A percentile compares a stretch with the other conserved stretches of the same genome.
phyloP scores from a whole-genome alignment of 257 asterid genomes.

The Solanum tarijense region DNA sequence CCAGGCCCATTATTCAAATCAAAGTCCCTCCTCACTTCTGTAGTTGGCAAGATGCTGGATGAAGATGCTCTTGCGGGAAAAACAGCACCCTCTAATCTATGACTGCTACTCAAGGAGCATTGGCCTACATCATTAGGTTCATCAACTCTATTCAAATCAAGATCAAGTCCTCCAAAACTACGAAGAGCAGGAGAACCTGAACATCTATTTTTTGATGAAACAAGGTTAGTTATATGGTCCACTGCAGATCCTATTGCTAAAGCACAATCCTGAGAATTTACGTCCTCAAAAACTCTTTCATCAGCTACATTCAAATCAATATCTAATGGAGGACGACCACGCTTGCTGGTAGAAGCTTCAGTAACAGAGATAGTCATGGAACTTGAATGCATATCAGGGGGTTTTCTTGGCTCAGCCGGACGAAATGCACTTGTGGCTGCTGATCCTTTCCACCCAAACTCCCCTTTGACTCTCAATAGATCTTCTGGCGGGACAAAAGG shows the following conservation, averaged over 20 bases:
- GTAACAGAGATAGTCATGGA: constrained; percentile 9
- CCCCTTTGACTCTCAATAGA: constrained; percentile 33
- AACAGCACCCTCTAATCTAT: constrained; percentile 8
- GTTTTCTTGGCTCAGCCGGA: constrained; percentile 46
- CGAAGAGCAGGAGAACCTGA: constrained; percentile 15
- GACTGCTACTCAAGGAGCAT: constrained; percentile 21
- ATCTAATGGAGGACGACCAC: constrained; percentile 30
- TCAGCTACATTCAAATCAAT: constrained; percentile 45
- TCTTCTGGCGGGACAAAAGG: constrained; percentile 39
- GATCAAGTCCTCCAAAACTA: constrained; percentile 30
- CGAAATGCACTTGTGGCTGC: constrained; percentile 57
- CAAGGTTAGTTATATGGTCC: constrained; percentile 9
- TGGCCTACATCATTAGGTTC: constrained; percentile 27
- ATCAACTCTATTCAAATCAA: constrained; percentile 38
- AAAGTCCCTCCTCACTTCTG: constrained; percentile 35
- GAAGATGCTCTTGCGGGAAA: constrained; percentile 14
- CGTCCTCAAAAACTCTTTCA: constrained; percentile 37
- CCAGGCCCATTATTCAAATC: constrained; percentile 42
- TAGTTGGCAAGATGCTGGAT: constrained; percentile 10
- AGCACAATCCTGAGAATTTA: constrained; percentile 25
- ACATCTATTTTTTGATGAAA: constrained; percentile 8
- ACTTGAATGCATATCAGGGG: constrained; percentile 12
- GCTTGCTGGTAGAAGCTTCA: constrained; percentile 34
- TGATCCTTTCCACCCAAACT: constrained; percentile 49
- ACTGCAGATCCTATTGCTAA: constrained; percentile 7